Evolutionary conservation across 1,139 yeast genomes (phyloP), one percentile per base, ranked within the genome.

Genomic region (Barnettozyma hawaiiensis): DNA sequence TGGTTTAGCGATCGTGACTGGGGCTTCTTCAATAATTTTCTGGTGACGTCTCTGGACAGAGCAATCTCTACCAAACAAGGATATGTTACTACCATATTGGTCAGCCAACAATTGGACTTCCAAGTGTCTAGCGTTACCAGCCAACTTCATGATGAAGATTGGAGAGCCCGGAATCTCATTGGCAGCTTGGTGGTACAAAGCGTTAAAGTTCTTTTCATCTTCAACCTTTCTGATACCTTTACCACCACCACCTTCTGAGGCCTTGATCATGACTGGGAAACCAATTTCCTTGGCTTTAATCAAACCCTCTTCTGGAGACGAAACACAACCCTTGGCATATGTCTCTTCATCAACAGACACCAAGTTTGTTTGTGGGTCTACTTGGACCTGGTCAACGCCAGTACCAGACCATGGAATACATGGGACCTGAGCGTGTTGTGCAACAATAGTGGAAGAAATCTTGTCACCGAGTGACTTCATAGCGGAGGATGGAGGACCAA

Each of bases 391-490:
- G 51, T 82, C 87, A 42, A 92, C 95, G 54, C 97, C 97, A 26
- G 97, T 85, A 64, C 98, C 98, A 12, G 97, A 89, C 98, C 98
- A 92, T 49, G 98, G 97, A 58, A 92, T 92, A 75, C 97, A 90
- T 39, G 98, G 98, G 29, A 92, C 97, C 33, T 84, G 69, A 23
- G 98, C 98, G 61, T 92, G 97, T 70, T 92, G 98, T 21, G 98
- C 98, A 47, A 92, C 98, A 60, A 92, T 92, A 12, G 98, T 92
- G 44, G 96, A 86, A 40, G 96, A 86, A 59, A 92, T 92, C 64
- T 92, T 92, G 67, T 92, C 98, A 70, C 98, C 98, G 49, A 92
- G 73, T n/a, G 97, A 90, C 69, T 97, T 80, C 98, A 92, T 92
- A 40, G 98, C 98, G 43, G 89, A 83, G 37, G 97, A 97, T 52